Evolutionary conservation across 75 land plant genomes (phyloP).

Genomic region (Pinus albicaulis): DNA sequence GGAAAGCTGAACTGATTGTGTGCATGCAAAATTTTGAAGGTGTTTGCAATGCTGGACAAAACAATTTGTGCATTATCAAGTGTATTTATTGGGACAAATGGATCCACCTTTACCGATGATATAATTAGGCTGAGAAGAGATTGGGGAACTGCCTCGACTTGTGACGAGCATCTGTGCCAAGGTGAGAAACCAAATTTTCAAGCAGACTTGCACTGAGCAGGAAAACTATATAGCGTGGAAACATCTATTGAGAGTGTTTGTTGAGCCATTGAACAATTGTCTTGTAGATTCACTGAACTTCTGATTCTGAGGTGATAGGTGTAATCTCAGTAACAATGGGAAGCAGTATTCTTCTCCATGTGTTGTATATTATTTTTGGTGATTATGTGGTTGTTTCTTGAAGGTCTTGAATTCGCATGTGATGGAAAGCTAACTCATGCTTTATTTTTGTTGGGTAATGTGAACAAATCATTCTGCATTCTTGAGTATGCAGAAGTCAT

Average conservation of each 20-base stretch:
- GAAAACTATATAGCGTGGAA: not conserved
- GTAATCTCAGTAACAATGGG: not conserved
- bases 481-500: not conserved
- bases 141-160: constrained; percentile 67
- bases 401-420: not conserved
- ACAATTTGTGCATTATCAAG: constrained; percentile 80
- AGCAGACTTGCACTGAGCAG: constrained; percentile 49
- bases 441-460: not conserved
- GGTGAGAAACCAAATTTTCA: constrained; percentile 72
- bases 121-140: constrained; percentile 70
- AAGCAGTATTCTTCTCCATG: not conserved
- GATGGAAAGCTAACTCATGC: not conserved
- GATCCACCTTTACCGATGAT: constrained; percentile 93
- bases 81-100: constrained; percentile 78
- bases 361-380: not conserved
- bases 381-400: too few species aligned
- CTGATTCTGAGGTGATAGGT: not conserved
- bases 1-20: constrained; percentile 2
- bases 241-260: not conserved
- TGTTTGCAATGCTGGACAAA: constrained; percentile 95
- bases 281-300: not conserved
- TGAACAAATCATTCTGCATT: not conserved
- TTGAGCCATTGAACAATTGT: not conserved
- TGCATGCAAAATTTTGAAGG: constrained; percentile 32
- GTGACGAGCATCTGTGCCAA: constrained; percentile 85